Percentiles rank a stretch among this genome's conserved stretches.
Conservation (phyloP, 306 rosid species). For the Prunus armeniaca region DNA sequence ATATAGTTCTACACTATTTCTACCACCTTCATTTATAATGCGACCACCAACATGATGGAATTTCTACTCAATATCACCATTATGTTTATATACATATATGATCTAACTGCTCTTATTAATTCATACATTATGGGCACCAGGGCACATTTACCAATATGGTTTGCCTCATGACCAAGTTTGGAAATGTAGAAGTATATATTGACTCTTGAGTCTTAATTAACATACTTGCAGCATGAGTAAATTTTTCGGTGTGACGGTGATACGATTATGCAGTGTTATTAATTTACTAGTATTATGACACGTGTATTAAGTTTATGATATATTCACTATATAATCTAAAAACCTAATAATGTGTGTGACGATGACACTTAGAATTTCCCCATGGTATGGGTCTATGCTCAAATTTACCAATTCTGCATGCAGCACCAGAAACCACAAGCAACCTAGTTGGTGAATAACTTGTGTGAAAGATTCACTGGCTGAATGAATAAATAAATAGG, state of each 20-base stretch:
- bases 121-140: background rate
- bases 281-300: too few species aligned
- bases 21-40: background rate
- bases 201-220: background rate
- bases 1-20: background rate
- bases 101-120: background rate
- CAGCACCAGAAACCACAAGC: background rate
- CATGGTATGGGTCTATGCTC: too few species aligned
- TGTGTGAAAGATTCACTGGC: background rate
- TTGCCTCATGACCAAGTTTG: background rate
- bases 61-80: background rate
- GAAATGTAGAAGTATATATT: background rate
- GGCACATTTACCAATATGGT: background rate
- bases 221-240: background rate
- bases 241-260: too few species aligned
- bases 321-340: too few species aligned
- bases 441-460: background rate
- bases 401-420: background rate
- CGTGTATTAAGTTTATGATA: too few species aligned
- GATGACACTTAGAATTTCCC: too few species aligned
- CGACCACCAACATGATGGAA: background rate
- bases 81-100: background rate
- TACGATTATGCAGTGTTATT: too few species aligned
- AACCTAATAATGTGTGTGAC: too few species aligned
- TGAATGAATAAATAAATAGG: background rate